A percentile compares a stretch with the other conserved stretches of the same genome.
These are phyloP conservation scores for Allantophomopsis lycopodina DNA, from an alignment of 2,329 filamentous ascomycete genomes.

Conservation along the genomic window DNA sequence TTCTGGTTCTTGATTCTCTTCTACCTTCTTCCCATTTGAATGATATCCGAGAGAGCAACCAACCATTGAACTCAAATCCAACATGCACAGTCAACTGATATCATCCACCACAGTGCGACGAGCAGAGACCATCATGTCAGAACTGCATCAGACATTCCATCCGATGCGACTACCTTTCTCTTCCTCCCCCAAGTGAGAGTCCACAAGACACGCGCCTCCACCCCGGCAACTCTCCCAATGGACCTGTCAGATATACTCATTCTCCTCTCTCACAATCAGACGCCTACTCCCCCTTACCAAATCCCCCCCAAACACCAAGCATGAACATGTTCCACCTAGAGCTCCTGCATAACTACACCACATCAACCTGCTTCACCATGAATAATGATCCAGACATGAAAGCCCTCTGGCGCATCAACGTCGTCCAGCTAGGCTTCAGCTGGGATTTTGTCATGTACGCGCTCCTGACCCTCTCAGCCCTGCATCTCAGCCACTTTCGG, in stretches of 20 bases:
- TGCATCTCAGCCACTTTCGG: slow-evolving; percentile 23
- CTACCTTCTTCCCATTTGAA: not conserved
- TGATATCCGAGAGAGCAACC: too few species aligned
- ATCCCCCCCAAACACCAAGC: not conserved
- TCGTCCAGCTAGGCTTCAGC: slow-evolving; percentile 22
- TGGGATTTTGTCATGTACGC: slow-evolving; percentile 28
- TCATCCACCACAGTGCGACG: slow-evolving; percentile 7
- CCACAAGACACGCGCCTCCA: not conserved
- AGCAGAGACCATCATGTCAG: slow-evolving; percentile 7
- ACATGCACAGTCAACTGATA: not conserved
- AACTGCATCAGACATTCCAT: slow-evolving; percentile 7
- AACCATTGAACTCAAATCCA: too few species aligned
- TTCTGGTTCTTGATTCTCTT: too few species aligned
- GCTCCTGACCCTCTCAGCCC: slow-evolving; percentile 26
- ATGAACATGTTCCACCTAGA: slow-evolving; percentile 4
- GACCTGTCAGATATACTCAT: not conserved
- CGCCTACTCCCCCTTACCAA: not conserved
- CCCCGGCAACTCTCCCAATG: not conserved
- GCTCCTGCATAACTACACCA: slow-evolving; percentile 18
- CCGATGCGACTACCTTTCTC: not conserved
- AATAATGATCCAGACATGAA: slow-evolving; percentile 6
- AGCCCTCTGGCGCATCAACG: slow-evolving; percentile 9
- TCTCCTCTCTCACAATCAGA: not conserved
- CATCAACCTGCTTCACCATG: slow-evolving; percentile 13
- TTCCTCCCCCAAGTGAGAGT: not conserved